Evolutionary conservation across 148 eudicot species (phyloP), one percentile per base, ranked within the genome.

Genomic region (Selenicereus undatus): DNA sequence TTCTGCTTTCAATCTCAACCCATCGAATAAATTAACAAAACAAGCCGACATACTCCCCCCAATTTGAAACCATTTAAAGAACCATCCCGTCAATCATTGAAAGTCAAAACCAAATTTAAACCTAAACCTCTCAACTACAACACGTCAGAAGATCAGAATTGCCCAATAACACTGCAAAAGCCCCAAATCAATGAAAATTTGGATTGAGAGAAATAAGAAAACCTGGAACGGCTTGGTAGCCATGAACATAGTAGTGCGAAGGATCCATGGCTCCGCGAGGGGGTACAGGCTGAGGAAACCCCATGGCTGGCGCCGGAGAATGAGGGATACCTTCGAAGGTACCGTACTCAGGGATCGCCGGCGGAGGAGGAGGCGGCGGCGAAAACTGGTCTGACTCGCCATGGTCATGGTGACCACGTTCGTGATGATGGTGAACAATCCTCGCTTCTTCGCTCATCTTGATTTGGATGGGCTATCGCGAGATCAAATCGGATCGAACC

Each of bases 221-320:
- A 93, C 98, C 98, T 60, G 94, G 91, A 80, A 89, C 93, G 62
- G 96, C 71, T 83, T 95, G 98, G 78, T 95, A 95, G 30, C 90
- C 93, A 50, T 85, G 93, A 70, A 88, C 77, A 29, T 91, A 93
- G 80, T 90, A 86, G 11, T 84, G 82, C 0, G 89, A 79, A 18
- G 83, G 84, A 22, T 84, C 90, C 50, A 86, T 26, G 80, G 88
- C 65, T 12, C 97, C 98, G 26, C 95, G 98, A 26, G 97, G 97
- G 4, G 94, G 93, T 42, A 84, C 88, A 1, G 98, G 98, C 82
- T 91, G 98, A 77, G 97, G 98, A 29, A 93, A 93, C 4, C 98
- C 97, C 64, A 84, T 81, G 20, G 86, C 92, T 30, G 90, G 90
- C 13, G 86, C 92, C 36, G 90, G 90, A 72, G 86, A 83, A 76